Conservation (phyloP, 2,329 filamentous ascomycete species). For the Paecilomyces variotii region DNA sequence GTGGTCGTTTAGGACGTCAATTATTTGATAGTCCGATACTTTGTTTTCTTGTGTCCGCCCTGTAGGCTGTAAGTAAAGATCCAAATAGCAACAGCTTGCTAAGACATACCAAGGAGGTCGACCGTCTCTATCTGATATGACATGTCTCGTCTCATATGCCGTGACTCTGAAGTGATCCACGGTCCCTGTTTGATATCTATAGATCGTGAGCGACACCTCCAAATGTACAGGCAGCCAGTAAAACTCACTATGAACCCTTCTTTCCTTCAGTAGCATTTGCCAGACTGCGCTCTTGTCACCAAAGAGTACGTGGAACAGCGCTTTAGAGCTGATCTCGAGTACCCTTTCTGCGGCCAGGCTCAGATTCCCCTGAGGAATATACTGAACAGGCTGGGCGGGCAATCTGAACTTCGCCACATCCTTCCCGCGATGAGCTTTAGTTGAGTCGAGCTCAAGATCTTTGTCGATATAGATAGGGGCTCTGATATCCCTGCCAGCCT, state of each 20-base stretch:
- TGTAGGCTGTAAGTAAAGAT: conserved; percentile 9
- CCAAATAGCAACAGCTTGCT: not conserved
- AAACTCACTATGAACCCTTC: conserved; percentile 50
- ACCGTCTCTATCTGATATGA: conserved; percentile 65
- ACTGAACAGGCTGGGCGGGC: conserved; percentile 70
- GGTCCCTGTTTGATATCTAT: conserved; percentile 73
- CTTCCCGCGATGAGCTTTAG: conserved; percentile 26
- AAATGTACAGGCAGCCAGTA: not conserved
- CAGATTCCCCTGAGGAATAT: conserved; percentile 75
- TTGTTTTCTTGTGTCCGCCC: conserved; percentile 47
- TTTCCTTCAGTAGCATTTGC: conserved; percentile 79
- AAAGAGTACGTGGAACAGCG: conserved; percentile 91
- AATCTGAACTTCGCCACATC: conserved; percentile 68
- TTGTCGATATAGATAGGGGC: conserved; percentile 55
- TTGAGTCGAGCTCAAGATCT: conserved; percentile 44
- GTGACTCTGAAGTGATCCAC: conserved; percentile 65
- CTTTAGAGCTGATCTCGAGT: conserved; percentile 88
- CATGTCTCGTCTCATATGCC: conserved; percentile 68
- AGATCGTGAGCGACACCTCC: conserved; percentile 9
- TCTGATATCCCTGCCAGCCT: conserved; percentile 44
- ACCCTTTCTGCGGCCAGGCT: conserved; percentile 67
- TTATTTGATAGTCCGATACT: conserved; percentile 74
- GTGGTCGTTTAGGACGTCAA: conserved; percentile 75
- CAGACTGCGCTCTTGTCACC: conserved; percentile 95
- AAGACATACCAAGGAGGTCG: conserved; percentile 53